Conservation (phyloP, 2,329 filamentous ascomycete species). For the Cyanodermella asteris region DNA sequence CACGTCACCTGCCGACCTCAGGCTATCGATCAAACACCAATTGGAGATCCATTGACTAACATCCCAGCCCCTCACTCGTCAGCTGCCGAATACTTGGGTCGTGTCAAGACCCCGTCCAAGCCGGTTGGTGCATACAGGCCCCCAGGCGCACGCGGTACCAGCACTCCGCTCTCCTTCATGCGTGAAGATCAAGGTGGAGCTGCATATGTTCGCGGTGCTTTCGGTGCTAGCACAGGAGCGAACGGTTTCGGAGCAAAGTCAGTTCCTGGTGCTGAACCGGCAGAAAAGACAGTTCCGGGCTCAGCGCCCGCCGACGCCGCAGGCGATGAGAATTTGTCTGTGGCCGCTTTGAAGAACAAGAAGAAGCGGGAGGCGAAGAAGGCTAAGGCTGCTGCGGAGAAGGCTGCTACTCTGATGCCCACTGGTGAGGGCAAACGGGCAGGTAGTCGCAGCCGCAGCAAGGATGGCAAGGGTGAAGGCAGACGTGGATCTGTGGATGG, state of each 20-base stretch:
- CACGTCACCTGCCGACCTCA: slow-evolving; percentile 74
- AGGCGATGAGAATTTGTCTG: slow-evolving; percentile 52
- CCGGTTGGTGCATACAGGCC: slow-evolving; percentile 92
- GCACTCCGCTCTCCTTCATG: slow-evolving; percentile 85
- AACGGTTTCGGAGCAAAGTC: slow-evolving; percentile 75
- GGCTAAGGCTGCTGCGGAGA: slow-evolving; percentile 54
- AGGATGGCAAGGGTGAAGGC: slow-evolving; percentile 24
- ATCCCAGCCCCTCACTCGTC: slow-evolving; percentile 64
- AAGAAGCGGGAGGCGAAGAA: slow-evolving; percentile 95
- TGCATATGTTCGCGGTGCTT: slow-evolving; percentile 61
- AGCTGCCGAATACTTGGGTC: slow-evolving; percentile 59
- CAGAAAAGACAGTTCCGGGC: slow-evolving; percentile 41
- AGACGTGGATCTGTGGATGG: slow-evolving; percentile 29
- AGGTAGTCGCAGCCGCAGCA: slow-evolving; percentile 18
- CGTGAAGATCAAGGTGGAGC: slow-evolving; percentile 91
- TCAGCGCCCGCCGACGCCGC: slow-evolving; percentile 43
- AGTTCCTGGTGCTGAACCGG: slow-evolving; percentile 68
- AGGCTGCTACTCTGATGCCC: slow-evolving; percentile 25
- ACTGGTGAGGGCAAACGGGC: slow-evolving; percentile 24
- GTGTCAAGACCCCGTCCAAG: slow-evolving; percentile 85
- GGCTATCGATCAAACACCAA: slow-evolving; percentile 33
- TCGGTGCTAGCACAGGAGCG: slow-evolving; percentile 35
- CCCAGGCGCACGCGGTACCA: slow-evolving; percentile 71
- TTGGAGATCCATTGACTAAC: slow-evolving; percentile 49
- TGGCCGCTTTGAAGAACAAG: slow-evolving; percentile 85